A percentile compares a stretch with the other conserved stretches of the same genome.
phyloP scores from a whole-genome alignment of 2,329 filamentous ascomycete species.

The Rutstroemia sydowiana region DNA sequence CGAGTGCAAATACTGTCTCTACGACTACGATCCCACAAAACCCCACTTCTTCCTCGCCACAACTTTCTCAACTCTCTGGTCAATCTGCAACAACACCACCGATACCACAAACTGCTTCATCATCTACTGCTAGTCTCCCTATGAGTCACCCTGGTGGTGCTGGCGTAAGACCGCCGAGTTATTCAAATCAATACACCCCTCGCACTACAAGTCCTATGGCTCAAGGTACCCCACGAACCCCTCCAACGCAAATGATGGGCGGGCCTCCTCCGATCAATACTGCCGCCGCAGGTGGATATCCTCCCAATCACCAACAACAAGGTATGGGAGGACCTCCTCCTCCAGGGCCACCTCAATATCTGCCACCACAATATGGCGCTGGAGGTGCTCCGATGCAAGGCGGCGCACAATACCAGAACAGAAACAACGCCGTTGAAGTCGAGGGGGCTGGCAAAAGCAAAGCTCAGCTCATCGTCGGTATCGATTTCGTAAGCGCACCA shows the following conservation, averaged over 20 bases:
- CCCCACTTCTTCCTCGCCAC: slow-evolving; percentile 25
- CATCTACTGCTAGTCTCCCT: slow-evolving; percentile 44
- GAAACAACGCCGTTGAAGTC: slow-evolving; percentile 58
- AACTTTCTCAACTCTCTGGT: slow-evolving; percentile 19
- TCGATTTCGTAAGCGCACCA: slow-evolving; percentile 75
- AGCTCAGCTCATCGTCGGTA: slow-evolving; percentile 95
- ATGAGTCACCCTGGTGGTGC: slow-evolving; percentile 56
- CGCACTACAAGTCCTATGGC: slow-evolving; percentile 33
- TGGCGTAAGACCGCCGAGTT: slow-evolving; percentile 57
- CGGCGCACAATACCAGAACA: slow-evolving; percentile 26
- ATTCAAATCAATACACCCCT: slow-evolving; percentile 49
- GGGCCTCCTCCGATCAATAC: neutral
- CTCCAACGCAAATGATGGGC: neutral
- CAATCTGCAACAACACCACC: slow-evolving; percentile 21
- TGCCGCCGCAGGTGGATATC: slow-evolving; percentile 39
- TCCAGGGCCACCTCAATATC: slow-evolving; percentile 28
- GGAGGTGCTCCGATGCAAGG: slow-evolving; percentile 18
- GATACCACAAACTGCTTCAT: slow-evolving; percentile 35
- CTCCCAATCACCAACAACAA: slow-evolving; percentile 42
- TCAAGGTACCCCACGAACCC: too few relatives aligned
- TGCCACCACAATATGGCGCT: slow-evolving; percentile 27
- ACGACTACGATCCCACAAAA: slow-evolving; percentile 31
- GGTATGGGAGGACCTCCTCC: slow-evolving; percentile 32
- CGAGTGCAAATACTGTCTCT: slow-evolving; percentile 48
- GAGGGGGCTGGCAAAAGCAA: slow-evolving; percentile 86